Percentiles rank a stretch among this genome's conserved stretches.
Evolutionary conservation across 2,329 filamentous ascomycete genomes (phyloP).

Genomic region (Cercospora zeina): DNA sequence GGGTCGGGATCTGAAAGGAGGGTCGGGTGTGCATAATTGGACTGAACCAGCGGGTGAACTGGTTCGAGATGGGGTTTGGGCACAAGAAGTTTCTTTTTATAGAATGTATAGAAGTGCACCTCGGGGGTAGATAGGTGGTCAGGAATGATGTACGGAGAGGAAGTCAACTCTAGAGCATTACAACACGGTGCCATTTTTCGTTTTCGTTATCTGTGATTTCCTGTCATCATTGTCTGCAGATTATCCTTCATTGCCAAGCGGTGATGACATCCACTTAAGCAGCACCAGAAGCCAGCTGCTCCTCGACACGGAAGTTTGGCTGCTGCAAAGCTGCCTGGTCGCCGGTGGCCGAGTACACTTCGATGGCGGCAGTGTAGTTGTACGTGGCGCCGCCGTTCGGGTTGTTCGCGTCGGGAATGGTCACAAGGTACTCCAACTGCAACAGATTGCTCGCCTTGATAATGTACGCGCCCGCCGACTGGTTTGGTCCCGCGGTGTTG

Average conservation of each 20-base stretch:
- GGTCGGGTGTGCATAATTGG: not conserved
- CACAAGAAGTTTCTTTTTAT: not conserved
- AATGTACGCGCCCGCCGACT: slow-evolving; percentile 29
- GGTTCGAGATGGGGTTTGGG: not conserved
- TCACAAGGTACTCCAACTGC: slow-evolving; percentile 27
- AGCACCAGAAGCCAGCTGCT: slow-evolving; percentile 21
- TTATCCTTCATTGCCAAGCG: not conserved
- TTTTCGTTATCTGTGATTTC: no score
- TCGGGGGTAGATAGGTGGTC: not conserved
- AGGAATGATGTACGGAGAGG: not conserved
- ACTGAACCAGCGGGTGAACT: not conserved
- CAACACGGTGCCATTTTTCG: not conserved
- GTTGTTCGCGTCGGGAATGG: not conserved
- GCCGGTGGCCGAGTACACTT: slow-evolving; percentile 31
- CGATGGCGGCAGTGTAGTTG: slow-evolving; percentile 27
- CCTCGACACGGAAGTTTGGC: slow-evolving; percentile 27
- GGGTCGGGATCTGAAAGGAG: not conserved
- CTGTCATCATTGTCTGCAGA: not conserved
- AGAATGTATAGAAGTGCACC: not conserved
- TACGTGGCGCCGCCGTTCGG: slow-evolving; percentile 8
- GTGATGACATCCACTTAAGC: slow-evolving; percentile 10
- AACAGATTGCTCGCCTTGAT: slow-evolving; percentile 23
- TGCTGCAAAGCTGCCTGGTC: slow-evolving; percentile 24
- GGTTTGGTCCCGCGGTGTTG: slow-evolving; percentile 12
- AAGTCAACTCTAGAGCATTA: not conserved